Conservation (phyloP, 371 early-diverging fungal species). For the Lichtheimia hyalospora region DNA sequence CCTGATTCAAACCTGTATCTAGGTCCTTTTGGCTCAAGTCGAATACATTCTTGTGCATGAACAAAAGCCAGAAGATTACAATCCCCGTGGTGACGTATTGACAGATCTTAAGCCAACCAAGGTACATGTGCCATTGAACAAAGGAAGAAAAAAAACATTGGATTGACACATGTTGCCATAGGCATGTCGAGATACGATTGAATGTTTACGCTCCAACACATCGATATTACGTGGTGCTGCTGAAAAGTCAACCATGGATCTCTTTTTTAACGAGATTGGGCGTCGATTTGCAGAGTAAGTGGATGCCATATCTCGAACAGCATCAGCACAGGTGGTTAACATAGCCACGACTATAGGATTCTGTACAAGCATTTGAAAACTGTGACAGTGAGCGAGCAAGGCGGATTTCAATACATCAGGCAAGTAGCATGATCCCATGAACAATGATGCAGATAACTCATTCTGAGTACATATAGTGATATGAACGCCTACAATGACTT, state of each 20-base stretch:
- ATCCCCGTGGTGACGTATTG: constrained; percentile 54
- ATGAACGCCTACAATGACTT: constrained; percentile 83
- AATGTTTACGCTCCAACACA: constrained; percentile 76
- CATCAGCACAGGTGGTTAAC: neutral
- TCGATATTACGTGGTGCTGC: constrained; percentile 73
- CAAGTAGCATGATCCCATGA: constrained; percentile 15
- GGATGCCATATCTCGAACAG: neutral
- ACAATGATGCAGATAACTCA: neutral
- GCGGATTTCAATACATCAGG: constrained; percentile 81
- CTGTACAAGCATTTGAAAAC: constrained; percentile 80
- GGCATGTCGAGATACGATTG: constrained; percentile 71
- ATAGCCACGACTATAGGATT: constrained; percentile 33
- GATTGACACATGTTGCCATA: constrained; percentile 6
- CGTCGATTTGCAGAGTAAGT: constrained; percentile 79
- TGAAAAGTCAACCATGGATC: constrained; percentile 86
- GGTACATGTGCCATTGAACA: constrained; percentile 41
- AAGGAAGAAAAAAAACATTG: neutral
- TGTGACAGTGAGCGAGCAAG: constrained; percentile 76
- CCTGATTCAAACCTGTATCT: constrained; percentile 1
- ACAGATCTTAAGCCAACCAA: constrained; percentile 69
- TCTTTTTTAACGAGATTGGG: constrained; percentile 88
- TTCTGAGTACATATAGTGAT: constrained; percentile 61
- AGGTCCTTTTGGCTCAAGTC: constrained; percentile 74
- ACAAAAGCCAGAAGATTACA: constrained; percentile 70
- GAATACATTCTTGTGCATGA: constrained; percentile 68